Evolutionary conservation across 176 grass and related monocot species (phyloP).

Genomic region (Metroxylon sagu): DNA sequence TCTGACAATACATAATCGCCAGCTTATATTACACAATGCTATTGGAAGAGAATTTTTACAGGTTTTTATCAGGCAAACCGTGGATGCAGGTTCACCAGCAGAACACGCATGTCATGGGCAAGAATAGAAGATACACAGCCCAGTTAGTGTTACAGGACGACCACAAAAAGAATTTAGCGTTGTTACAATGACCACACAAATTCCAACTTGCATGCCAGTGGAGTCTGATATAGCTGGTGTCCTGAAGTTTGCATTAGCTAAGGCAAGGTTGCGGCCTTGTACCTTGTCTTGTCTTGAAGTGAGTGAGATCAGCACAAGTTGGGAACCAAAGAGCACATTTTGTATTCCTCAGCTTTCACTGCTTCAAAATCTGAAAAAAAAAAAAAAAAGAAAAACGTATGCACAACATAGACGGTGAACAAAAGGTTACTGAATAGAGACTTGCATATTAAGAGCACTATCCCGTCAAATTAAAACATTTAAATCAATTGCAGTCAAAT

Average conservation of each 20-base stretch:
- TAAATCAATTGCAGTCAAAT: too few relatives aligned
- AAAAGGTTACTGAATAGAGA: too few relatives aligned
- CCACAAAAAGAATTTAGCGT: constrained; percentile 23
- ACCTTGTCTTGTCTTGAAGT: background rate
- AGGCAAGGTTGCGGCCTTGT: background rate
- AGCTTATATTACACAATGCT: too few relatives aligned
- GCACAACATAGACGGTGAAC: too few relatives aligned
- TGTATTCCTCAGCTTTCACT: constrained; percentile 10
- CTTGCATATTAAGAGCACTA: too few relatives aligned
- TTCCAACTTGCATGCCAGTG: constrained; percentile 20
- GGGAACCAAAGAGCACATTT: constrained; percentile 1
- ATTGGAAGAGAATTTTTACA: too few relatives aligned
- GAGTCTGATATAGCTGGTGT: constrained; percentile 22
- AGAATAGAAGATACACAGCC: constrained; percentile 31
- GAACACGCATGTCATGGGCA: constrained; percentile 25
- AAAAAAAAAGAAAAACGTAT: too few relatives aligned
- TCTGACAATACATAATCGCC: too few relatives aligned
- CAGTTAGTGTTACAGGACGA: constrained; percentile 19
- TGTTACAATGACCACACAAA: constrained; percentile 4
- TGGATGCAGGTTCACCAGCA: background rate
- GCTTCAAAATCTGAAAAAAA: constrained; percentile 2
- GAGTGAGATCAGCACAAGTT: background rate
- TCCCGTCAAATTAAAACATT: too few relatives aligned
- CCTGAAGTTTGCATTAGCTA: constrained; percentile 12
- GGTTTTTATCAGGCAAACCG: too few relatives aligned